These are phyloP conservation scores for Purpureocillium takamizusanense DNA, from an alignment of 2,329 filamentous ascomycete genomes.

Conservation along the genomic window DNA sequence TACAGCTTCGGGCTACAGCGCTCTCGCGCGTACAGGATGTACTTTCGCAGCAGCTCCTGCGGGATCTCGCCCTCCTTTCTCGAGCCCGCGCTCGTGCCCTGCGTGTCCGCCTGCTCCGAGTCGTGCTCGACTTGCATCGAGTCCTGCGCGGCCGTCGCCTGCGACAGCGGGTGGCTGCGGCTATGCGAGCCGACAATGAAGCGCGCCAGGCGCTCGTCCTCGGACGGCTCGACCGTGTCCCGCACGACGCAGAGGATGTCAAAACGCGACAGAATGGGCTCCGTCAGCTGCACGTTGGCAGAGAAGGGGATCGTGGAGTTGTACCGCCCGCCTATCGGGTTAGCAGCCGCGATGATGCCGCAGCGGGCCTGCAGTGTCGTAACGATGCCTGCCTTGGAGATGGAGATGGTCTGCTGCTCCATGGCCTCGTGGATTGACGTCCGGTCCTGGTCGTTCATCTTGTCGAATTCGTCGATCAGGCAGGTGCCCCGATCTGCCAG, in stretches of 20 bases:
- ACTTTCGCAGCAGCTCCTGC: conserved; percentile 87
- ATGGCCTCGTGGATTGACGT: conserved; percentile 99
- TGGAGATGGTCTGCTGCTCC: conserved; percentile 99
- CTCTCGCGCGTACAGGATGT: conserved; percentile 90
- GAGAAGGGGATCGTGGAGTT: conserved; percentile 95
- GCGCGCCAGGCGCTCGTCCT: conserved; percentile 86
- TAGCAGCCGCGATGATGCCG: conserved; percentile 92
- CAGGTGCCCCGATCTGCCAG: conserved; percentile 92
- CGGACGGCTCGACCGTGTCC: conserved; percentile 83
- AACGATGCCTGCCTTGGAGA: conserved; percentile 96
- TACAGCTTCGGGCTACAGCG: conserved; percentile 87
- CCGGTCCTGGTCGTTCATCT: conserved; percentile 99
- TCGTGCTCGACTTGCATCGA: conserved; percentile 58
- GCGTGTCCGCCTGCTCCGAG: conserved; percentile 31
- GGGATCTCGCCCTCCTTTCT: conserved; percentile 61
- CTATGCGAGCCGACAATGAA: conserved; percentile 95
- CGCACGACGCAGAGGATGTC: conserved; percentile 94
- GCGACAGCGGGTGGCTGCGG: conserved; percentile 67
- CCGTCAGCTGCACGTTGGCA: conserved; percentile 91
- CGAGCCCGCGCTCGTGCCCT: conserved; percentile 11
- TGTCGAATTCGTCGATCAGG: conserved; percentile 98
- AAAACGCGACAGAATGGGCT: conserved; percentile 95
- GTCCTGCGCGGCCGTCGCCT: conserved; percentile 28
- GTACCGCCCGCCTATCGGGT: conserved; percentile 92
- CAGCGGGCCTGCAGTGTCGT: conserved; percentile 94